Evolutionary conservation across 192 early-diverging fungal species (phyloP).

Genomic region (Backusella tuberculispora): DNA sequence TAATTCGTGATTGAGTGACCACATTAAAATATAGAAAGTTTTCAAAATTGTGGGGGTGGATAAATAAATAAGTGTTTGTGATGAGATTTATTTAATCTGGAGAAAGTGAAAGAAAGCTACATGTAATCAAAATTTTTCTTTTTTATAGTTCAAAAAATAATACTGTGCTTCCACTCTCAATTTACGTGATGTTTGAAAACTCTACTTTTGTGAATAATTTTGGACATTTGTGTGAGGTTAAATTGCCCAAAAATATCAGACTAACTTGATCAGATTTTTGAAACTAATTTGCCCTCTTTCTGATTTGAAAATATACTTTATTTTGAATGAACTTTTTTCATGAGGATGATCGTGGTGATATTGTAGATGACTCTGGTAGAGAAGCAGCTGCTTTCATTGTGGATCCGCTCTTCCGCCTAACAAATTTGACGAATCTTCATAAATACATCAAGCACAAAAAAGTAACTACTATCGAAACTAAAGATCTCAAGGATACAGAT

Average conservation of each 20-base stretch:
- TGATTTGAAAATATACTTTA: too few species aligned
- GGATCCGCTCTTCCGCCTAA: background rate
- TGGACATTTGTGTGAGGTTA: too few species aligned
- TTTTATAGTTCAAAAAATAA: too few species aligned
- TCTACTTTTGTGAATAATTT: too few species aligned
- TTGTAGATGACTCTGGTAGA: background rate
- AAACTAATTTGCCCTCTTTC: too few species aligned
- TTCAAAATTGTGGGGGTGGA: background rate
- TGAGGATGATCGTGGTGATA: background rate
- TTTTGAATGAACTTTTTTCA: background rate
- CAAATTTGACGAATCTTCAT: background rate
- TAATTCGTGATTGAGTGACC: slow-evolving; percentile 2
- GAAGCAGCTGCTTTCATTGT: background rate
- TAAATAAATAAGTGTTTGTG: background rate
- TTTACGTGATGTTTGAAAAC: too few species aligned
- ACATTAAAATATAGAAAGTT: background rate
- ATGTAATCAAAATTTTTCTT: background rate
- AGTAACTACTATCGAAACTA: background rate
- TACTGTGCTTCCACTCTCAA: too few species aligned
- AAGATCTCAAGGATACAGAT: background rate
- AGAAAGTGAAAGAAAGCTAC: background rate
- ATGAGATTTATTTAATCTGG: background rate
- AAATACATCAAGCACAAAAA: background rate
- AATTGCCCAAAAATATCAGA: too few species aligned
- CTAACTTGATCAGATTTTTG: too few species aligned